These are phyloP conservation scores for Colletotrichum eremochloae DNA, from an alignment of 2,329 filamentous ascomycete genomes.

Conservation along the genomic window DNA sequence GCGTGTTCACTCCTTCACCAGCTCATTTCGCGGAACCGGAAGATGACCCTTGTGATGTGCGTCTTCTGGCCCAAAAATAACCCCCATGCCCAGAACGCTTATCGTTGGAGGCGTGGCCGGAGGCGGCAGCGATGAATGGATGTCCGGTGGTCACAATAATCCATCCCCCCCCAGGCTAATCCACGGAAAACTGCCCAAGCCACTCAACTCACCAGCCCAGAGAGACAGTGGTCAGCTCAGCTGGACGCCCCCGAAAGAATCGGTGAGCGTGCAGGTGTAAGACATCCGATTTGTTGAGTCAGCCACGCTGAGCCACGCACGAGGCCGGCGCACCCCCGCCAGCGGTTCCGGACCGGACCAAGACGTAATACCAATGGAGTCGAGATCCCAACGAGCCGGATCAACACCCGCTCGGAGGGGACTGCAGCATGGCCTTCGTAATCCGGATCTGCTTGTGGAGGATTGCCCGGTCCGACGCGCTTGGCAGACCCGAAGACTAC, in stretches of 20 bases:
- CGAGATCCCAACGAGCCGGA: too few species aligned
- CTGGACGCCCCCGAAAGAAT: slow-evolving; percentile 3
- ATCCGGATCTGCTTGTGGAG: slow-evolving; percentile 16
- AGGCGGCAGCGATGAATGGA: slow-evolving; percentile 2
- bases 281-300: neutral
- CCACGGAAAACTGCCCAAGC: neutral
- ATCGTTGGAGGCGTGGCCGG: neutral
- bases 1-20: neutral
- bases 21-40: too few species aligned
- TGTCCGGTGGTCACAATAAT: neutral
- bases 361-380: too few species aligned
- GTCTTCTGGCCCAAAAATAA: neutral
- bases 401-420: too few species aligned
- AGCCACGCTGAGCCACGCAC: neutral
- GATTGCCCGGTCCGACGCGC: slow-evolving; percentile 13
- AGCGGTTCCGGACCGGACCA: neutral
- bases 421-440: too few species aligned
- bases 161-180: neutral
- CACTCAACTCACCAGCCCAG: slow-evolving; percentile 9
- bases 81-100: neutral
- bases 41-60: neutral
- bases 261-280: neutral
- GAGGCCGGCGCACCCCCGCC: neutral
- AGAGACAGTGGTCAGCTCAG: slow-evolving; percentile 8
- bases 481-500: slow-evolving; percentile 7